phyloP scores from a whole-genome alignment of 805 yeast species.

The Candida argentea region DNA sequence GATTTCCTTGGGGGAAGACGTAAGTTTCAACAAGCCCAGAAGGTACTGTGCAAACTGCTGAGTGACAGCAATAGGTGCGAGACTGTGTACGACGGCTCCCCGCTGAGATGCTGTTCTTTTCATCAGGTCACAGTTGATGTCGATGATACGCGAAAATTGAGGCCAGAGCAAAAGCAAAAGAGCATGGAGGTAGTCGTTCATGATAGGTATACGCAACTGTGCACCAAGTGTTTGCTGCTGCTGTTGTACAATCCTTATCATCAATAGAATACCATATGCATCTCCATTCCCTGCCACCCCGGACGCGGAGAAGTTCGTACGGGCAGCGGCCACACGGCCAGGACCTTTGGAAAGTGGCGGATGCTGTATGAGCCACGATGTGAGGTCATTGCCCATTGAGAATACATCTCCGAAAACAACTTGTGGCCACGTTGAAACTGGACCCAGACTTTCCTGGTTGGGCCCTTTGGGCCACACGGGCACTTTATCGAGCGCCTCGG shows the following conservation, averaged over 20 bases:
- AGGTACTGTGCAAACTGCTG: conserved; percentile 70
- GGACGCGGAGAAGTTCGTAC: conserved; percentile 5
- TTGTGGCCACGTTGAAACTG: conserved; percentile 21
- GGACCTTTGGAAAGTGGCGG: conserved; percentile 15
- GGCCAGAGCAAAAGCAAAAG: conserved; percentile 78
- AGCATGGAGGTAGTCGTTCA: conserved; percentile 60
- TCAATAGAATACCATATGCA: conserved; percentile 65
- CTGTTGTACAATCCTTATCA: conserved; percentile 61
- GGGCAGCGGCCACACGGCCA: conserved; percentile 4
- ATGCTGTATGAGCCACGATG: conserved; percentile 31
- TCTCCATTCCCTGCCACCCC: conserved; percentile 40
- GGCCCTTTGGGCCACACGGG: conserved; percentile 5
- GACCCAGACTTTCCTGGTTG: conserved; percentile 2
- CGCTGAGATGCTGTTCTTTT: conserved; percentile 28
- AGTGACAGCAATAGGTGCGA: conserved; percentile 50
- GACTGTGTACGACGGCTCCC: no score
- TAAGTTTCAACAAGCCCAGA: conserved; percentile 56
- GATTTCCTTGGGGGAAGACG: conserved; percentile 12
- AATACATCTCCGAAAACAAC: conserved; percentile 28
- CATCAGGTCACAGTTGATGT: conserved; percentile 64
- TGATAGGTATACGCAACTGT: conserved; percentile 52
- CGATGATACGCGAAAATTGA: conserved; percentile 64
- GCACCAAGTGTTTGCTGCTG: conserved; percentile 59
- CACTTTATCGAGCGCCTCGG: conserved; percentile 22
- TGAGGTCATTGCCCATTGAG: conserved; percentile 36